These are phyloP conservation scores for Trebouxia sp. DNA, from an alignment of 139 green algal genomes.

Conservation along the genomic window DNA sequence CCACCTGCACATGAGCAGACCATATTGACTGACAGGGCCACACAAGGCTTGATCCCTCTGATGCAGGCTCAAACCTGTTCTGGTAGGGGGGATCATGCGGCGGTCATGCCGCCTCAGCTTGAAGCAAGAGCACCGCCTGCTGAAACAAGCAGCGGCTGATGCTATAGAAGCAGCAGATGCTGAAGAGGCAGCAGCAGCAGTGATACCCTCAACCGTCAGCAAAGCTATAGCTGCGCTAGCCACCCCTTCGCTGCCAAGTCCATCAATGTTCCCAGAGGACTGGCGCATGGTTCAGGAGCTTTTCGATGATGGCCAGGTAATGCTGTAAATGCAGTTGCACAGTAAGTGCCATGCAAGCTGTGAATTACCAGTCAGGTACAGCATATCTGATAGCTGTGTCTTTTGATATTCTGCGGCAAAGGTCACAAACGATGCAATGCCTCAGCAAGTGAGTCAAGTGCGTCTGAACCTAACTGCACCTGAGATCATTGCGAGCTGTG, in stretches of 20 bases:
- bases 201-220: neutral
- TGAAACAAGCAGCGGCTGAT: slow-evolving; percentile 1
- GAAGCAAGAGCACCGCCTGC: neutral
- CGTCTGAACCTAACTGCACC: no score
- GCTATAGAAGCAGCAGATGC: slow-evolving; percentile 1
- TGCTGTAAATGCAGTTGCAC: no score
- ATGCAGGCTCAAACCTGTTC: slow-evolving; percentile 2
- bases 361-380: neutral
- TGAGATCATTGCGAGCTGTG: no score
- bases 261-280: slow-evolving; percentile 22
- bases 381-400: neutral
- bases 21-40: neutral
- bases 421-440: no score
- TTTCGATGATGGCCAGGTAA: neutral
- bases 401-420: no score
- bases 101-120: slow-evolving; percentile 10
- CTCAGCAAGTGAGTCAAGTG: no score
- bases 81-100: neutral
- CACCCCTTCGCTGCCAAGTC: neutral
- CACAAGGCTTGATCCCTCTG: no score
- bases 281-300: slow-evolving; percentile 18
- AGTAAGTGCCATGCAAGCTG: neutral
- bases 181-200: neutral
- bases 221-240: slow-evolving; percentile 10
- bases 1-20: no score